Evolutionary conservation across 371 early-diverging fungal species (phyloP), one percentile per base, ranked within the genome.

Genomic region (Blakeslea trispora): DNA sequence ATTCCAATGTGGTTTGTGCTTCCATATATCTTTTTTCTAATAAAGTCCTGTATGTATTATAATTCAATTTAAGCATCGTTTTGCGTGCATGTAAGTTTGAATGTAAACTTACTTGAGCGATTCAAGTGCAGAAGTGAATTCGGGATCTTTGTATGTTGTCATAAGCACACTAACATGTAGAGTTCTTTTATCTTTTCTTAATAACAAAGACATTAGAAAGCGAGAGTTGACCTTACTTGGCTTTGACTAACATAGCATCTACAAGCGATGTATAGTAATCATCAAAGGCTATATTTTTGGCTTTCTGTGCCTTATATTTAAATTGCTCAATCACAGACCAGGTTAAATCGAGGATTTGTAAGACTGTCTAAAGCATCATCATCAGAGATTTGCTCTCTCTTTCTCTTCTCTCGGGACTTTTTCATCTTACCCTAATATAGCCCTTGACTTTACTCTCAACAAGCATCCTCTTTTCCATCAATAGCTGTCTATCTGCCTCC

Each of bases 311-410:
- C 10, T 51, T 59, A n/a, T 48, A 55, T 32, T 59, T 59, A 17
- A 59, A 59, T 24, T 59, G 47, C 37, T 64, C 55, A 8, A 64
- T 59, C 11, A 64, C 42, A 11, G 55, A 55, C 64, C 64, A 64
- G 7, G 59, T 55, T 0, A 51, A 31, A 47, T 52, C 56, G 1
- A 64, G 19, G 9, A 59, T 22, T 11, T 58, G 40, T 19, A 63
- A 35, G 8, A 58, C 31, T 7, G 39, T 34, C 45, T 53, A 44
- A 17, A 2, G 1, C 18, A 31, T 48, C n/a, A 10, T 10, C 5
- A 19, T 17, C 3, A 28, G 28, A 28, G 28, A n/a, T n/a, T 7
- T 5, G 7, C 28, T 28, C 28, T 28, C 28, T 28, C 7, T 7
- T 19, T 7, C 17, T 43, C 17, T 43, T 19, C 18, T 43, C 43